phyloP scores from a whole-genome alignment of 495 filamentous ascomycete genomes.

The Xylaria curta region DNA sequence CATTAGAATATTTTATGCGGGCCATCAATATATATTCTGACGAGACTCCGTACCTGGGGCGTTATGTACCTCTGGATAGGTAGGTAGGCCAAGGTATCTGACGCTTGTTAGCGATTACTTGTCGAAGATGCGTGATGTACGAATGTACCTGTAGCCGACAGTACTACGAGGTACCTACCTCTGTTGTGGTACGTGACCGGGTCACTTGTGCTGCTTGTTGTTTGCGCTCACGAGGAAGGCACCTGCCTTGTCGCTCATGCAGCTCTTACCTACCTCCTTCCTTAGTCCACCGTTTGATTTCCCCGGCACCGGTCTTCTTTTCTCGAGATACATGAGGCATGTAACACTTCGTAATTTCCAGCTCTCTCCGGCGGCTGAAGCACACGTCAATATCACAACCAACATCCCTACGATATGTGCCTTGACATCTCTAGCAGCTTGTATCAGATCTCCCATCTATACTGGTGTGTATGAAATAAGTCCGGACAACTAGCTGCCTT shows the following conservation, averaged over 20 bases:
- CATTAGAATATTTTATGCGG: too few species aligned
- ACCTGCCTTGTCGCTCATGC: neutral
- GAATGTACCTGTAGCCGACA: neutral
- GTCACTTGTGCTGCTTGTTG: neutral
- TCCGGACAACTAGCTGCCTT: neutral
- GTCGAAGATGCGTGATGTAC: neutral
- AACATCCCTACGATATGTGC: neutral
- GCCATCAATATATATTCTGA: neutral
- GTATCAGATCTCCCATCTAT: neutral
- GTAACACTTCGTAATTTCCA: neutral
- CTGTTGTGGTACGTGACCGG: neutral
- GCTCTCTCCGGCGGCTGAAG: neutral
- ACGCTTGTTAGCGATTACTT: too few species aligned
- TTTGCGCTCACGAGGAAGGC: neutral
- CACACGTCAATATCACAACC: neutral
- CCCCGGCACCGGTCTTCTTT: neutral
- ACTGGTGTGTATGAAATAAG: neutral
- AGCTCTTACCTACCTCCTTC: neutral
- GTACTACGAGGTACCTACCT: neutral
- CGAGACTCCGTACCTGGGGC: too few species aligned
- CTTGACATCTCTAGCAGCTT: neutral
- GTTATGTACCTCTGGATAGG: too few species aligned
- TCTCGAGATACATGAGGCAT: neutral
- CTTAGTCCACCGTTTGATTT: neutral
- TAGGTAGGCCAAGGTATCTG: too few species aligned